Evolutionary conservation across 177 flowering plant species (phyloP), one percentile per base, ranked within the genome.

Genomic region (Telopea speciosissima): DNA sequence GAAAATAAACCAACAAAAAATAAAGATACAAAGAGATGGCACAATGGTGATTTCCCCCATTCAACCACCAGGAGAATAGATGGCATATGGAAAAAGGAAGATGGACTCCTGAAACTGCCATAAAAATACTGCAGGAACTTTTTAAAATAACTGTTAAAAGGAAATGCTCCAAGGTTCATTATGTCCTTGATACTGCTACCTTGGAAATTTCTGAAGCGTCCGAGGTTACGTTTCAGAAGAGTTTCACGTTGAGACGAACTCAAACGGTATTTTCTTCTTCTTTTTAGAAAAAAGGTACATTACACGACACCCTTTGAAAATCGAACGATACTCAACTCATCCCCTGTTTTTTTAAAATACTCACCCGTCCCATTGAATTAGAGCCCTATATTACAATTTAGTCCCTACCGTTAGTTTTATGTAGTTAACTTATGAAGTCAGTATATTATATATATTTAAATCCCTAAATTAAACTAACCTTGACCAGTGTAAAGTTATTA

Each of bases 191-290:
- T 8, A 64, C 88, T 0, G 72, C 85, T 63, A 23, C 74, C 26
- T 70, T 67, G 19, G 85, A 80, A 33, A 73, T 82, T 22, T 63
- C 75, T 19, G 77, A 79, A 26, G 65, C 83, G 28, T 24, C 74
- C 7, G 85, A 81, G 16, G 79, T 82, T 68, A 69, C 76, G 31
- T 87, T 84, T 64, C 72, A 63, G 68, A 83, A 89, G 78, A 88
- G 83, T 3, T 90, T 83, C 74, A 73, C 66, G 28, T 62, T 93
- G 33, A 77, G 75, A 60, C 84, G 90, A 22, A 78, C 71, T 45
- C 76, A 85, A 69, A 78, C 25, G 85, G 98, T 93, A 60, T 44
- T 7, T 23, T 60, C 21, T 22, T 33, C 33, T 40, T 3, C 22
- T 22, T 8, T 61, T 61, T 21, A 31, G 33, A 31, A 31, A 2